Base-by-base conservation (phyloP, 139 green algal species). In the Ulvella scutata region DNA sequence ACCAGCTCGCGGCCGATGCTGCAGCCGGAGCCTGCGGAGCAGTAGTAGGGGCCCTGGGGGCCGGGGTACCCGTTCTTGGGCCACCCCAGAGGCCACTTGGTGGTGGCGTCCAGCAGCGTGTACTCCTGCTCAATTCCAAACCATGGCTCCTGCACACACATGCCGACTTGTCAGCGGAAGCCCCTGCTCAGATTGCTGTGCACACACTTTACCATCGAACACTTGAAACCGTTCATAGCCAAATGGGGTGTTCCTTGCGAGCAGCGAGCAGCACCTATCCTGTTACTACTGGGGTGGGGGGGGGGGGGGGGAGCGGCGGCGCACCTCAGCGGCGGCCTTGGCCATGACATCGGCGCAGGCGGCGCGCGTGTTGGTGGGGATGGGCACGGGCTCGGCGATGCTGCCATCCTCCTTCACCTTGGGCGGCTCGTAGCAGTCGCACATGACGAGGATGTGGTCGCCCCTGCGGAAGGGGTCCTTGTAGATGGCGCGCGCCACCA, bases 71-170 rank as follows among this genome's bases (percentile, higher is more conserved):
- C 93, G 73, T 87, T 88, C 72, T 85, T 85, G 44, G 93, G 93
- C 92, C 92, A 97, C 72, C 94, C 94, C 61, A 99, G 86, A 4
- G 95, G 95, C 95, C 95, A 99, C 80, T 96, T 94, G 79, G 88
- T 97, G 43, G 84, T 83, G 9, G 92, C 79, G 83, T 98, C 90
- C 2, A 98, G 89, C 79, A 99, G 83, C 1, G 95, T 97, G 88
- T 99, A 99, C 88, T 99, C 94, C 85, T 96, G 87, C 88, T 97
- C 93, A 72, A 97, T 96, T 43, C 94, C 90, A 75, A 97, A 98
- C 94, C 94, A 98, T 26, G 91, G 93, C 85, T 93, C 90, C 76
- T 93, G 61, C 51, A 67, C 13, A 59, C 40, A 59, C 17, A 13
- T 26, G 40, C 60, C 13, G 17, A 73, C 62, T 21, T n/a, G n/a